Conservation (phyloP, 768 basidiomycete species). For the Leccinum fibrillosum region DNA sequence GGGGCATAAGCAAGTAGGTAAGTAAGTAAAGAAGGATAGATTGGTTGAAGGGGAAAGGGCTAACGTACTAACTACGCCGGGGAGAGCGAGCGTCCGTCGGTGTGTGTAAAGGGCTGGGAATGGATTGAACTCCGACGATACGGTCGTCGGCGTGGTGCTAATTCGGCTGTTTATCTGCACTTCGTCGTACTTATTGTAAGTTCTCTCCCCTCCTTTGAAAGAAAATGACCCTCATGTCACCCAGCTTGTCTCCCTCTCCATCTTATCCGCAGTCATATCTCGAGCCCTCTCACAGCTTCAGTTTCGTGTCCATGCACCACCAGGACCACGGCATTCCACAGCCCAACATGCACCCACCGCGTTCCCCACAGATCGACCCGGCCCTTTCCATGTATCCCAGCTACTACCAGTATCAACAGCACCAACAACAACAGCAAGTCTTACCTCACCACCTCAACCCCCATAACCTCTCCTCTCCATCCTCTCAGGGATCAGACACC, state of each 20-base stretch:
- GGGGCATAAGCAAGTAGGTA: not conserved
- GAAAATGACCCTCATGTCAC: conserved; percentile 15
- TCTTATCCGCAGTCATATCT: conserved; percentile 22
- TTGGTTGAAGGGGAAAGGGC: too few relatives aligned
- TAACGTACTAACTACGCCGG: not conserved
- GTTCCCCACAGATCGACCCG: conserved; percentile 69
- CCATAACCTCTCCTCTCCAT: conserved; percentile 69
- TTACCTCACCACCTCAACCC: conserved; percentile 54
- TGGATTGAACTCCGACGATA: not conserved
- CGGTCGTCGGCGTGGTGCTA: not conserved
- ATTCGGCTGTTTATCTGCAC: not conserved
- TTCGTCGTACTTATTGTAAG: conserved; percentile 7
- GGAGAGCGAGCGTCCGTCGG: not conserved
- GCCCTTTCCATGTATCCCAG: conserved; percentile 62
- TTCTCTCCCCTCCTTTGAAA: not conserved
- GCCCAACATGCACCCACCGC: conserved; percentile 42
- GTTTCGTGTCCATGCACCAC: conserved; percentile 42
- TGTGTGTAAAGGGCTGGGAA: not conserved
- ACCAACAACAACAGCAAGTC: conserved; percentile 42
- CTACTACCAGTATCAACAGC: conserved; percentile 54
- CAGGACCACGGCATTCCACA: conserved; percentile 41
- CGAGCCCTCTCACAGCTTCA: conserved; percentile 33
- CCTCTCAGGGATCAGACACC: conserved; percentile 75
- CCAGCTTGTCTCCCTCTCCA: conserved; percentile 17
- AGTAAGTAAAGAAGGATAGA: too few relatives aligned